A percentile compares a stretch with the other conserved stretches of the same genome.
These are phyloP conservation scores for Madurella mycetomatis DNA, from an alignment of 2,329 filamentous ascomycete genomes.

Conservation along the genomic window DNA sequence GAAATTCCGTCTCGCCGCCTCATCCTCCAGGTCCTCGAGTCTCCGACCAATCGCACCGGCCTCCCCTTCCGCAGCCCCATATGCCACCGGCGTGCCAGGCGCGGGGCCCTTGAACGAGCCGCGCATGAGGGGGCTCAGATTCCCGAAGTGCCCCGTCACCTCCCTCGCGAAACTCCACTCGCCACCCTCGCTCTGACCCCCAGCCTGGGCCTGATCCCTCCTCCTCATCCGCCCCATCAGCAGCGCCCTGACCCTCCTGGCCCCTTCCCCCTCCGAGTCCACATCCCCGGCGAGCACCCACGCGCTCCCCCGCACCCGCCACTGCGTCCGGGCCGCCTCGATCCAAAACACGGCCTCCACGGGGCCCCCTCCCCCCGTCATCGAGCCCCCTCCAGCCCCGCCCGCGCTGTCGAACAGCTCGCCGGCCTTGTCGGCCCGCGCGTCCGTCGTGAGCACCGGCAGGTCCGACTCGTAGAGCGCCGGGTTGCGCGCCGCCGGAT, in stretches of 20 bases:
- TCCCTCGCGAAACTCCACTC: constrained; percentile 77
- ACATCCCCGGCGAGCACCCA: constrained; percentile 69
- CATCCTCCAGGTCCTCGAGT: constrained; percentile 67
- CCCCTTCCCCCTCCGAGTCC: constrained; percentile 47
- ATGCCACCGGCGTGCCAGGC: constrained; percentile 57
- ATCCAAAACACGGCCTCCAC: constrained; percentile 88
- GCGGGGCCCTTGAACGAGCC: constrained; percentile 69
- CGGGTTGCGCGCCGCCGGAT: constrained; percentile 68
- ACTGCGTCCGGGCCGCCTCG: constrained; percentile 67
- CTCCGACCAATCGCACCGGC: constrained; percentile 46
- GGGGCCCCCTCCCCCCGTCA: constrained; percentile 60
- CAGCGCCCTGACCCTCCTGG: constrained; percentile 50
- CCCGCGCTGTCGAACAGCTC: constrained; percentile 59
- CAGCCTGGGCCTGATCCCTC: background rate
- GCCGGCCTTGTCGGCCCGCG: constrained; percentile 75
- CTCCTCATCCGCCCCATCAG: constrained; percentile 61
- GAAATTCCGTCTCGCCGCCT: constrained; percentile 69
- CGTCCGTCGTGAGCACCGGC: constrained; percentile 80
- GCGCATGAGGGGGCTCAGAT: constrained; percentile 75
- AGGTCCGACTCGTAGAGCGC: constrained; percentile 67
- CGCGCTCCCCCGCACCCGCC: constrained; percentile 73
- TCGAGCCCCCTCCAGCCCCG: constrained; percentile 39
- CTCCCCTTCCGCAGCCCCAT: constrained; percentile 41
- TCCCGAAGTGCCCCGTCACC: constrained; percentile 84
- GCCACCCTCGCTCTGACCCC: constrained; percentile 30